A percentile compares a stretch with the other conserved stretches of the same genome.
Conservation (phyloP, 2,329 filamentous ascomycete species). For the Cordyceps javanica region DNA sequence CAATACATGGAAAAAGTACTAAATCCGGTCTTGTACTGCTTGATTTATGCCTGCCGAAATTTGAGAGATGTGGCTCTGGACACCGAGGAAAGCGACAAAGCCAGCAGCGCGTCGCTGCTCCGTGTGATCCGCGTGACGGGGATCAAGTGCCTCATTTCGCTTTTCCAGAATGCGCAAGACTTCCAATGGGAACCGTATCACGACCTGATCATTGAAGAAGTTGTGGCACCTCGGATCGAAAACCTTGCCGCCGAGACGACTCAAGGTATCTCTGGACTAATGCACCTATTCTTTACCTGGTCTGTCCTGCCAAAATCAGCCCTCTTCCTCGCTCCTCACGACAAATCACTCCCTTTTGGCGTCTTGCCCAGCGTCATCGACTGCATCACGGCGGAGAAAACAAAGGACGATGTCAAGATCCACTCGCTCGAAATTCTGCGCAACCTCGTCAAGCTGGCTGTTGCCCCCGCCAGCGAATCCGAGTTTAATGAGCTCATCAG, state of each 20-base stretch:
- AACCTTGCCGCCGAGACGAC: constrained; percentile 80
- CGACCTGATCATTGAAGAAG: constrained; percentile 62
- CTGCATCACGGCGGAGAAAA: constrained; percentile 63
- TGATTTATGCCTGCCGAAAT: constrained; percentile 62
- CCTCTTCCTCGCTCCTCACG: constrained; percentile 52
- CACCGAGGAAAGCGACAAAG: constrained; percentile 33
- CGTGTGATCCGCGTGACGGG: constrained; percentile 63
- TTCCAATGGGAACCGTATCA: constrained; percentile 71
- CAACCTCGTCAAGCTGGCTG: constrained; percentile 57
- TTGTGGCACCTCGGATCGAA: constrained; percentile 70
- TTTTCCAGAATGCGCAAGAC: constrained; percentile 67
- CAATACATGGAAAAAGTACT: constrained; percentile 64
- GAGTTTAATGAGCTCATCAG: constrained; percentile 53
- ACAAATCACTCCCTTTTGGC: constrained; percentile 43
- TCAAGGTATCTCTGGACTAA: constrained; percentile 77
- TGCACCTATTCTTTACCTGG: constrained; percentile 79
- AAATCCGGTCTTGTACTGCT: constrained; percentile 74
- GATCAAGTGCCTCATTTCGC: constrained; percentile 73
- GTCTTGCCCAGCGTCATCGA: constrained; percentile 68
- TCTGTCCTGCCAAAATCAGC: constrained; percentile 60
- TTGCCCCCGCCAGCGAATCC: constrained; percentile 46
- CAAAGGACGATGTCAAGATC: constrained; percentile 80
- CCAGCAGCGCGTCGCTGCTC: constrained; percentile 50
- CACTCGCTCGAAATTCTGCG: constrained; percentile 73
- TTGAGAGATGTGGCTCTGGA: constrained; percentile 38